Evolutionary conservation across 1,139 yeast genomes (phyloP), one percentile per base, ranked within the genome.

Genomic region (Magnusiomyces ingens): DNA sequence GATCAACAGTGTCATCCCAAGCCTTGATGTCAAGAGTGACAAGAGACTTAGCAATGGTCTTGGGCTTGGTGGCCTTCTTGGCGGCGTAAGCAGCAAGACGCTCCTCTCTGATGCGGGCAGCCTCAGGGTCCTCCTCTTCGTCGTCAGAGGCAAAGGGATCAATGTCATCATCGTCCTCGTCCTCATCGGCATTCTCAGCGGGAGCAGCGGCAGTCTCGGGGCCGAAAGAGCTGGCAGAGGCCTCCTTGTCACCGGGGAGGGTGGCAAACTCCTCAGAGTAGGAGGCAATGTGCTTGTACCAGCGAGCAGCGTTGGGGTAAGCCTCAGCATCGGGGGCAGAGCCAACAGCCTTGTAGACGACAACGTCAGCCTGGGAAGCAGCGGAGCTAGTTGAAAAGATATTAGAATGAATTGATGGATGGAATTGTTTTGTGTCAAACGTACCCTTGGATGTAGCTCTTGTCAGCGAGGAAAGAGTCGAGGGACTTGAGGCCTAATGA

Each of bases 1-100:
- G 81, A 73, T 90, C 84, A 64, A 99, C 93, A 81, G 93, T 98
- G 70, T 93, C 98, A 77, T 93, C 99, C 99, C 99, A 93, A 77
- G 97, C 98, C 85, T 93, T 93, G 67, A 93, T 95, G 69, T 93
- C 99, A 70, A 93, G 72, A 68, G 99, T 93, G 70, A 93, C 96
- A 66, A 90, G 79, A 61, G 98, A 88, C 82, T 93, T 93, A 71
- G 99, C 98, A 75, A 96, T 96, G 69, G 97, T 89, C 82, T 89
- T 89, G 69, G 98, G 89, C 73, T 95, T 95, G 79, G 86, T 86
- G 63, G 96, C 96, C 85, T 93, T 93, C 84, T 86, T 90, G 69
- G 95, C 96, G 71, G 89, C 87, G 82, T 93, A 93, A 74, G 85
- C 96, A 72, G 96, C 97, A 69, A 93, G 77, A 85, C 99, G 90